Conservation (phyloP, 305 asterid species). For the Fraxinus paxiana region DNA sequence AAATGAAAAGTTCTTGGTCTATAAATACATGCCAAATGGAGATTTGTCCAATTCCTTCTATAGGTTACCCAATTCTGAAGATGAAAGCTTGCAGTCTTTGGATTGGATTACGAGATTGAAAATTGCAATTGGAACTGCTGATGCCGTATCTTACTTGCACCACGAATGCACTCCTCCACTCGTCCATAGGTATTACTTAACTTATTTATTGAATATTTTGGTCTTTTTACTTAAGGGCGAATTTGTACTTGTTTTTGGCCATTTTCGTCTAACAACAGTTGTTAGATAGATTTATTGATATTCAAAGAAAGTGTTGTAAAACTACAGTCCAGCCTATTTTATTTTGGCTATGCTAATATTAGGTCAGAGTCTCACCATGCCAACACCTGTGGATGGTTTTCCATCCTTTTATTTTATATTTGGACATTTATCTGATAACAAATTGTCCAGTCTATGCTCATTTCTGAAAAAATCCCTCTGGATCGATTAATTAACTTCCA, state of each 20-base stretch:
- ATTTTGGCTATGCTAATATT: not conserved
- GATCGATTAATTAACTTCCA: not conserved
- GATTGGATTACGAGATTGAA: slow-evolving; percentile 86
- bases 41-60: slow-evolving; percentile 56
- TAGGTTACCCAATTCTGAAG: slow-evolving; percentile 24
- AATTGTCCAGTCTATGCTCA: not conserved
- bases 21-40: slow-evolving; percentile 61
- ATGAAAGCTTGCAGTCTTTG: slow-evolving; percentile 46
- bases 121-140: slow-evolving; percentile 79
- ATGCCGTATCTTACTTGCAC: slow-evolving; percentile 67
- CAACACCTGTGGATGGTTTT: not conserved
- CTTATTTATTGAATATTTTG: not conserved
- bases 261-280: not conserved
- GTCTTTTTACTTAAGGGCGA: not conserved
- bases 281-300: not conserved
- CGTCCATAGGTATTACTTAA: slow-evolving; percentile 57
- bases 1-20: slow-evolving; percentile 50
- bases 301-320: not conserved
- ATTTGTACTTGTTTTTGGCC: not conserved
- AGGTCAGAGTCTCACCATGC: not conserved
- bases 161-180: slow-evolving; percentile 72
- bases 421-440: not conserved
- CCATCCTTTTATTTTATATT: not conserved
- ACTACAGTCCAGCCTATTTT: not conserved
- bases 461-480: not conserved